Evolutionary conservation across 2,329 filamentous ascomycete species (phyloP).

Genomic region (Diaporthe sp.): DNA sequence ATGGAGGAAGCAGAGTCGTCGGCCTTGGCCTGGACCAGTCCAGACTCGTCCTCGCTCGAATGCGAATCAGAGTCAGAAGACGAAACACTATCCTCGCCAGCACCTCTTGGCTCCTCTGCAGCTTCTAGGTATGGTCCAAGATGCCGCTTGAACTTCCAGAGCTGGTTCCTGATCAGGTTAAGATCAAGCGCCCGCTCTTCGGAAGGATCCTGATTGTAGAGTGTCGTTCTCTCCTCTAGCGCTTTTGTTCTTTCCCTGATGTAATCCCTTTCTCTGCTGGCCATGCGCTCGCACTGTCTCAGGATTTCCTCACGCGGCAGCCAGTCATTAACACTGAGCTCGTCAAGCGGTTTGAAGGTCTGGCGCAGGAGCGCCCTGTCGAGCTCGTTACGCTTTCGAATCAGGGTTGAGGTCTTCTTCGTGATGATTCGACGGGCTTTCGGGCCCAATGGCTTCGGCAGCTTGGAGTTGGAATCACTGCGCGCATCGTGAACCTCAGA

Average conservation of each 20-base stretch:
- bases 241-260: conserved; percentile 34
- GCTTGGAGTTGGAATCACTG: conserved; percentile 28
- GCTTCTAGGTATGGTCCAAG: conserved; percentile 43
- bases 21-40: neutral
- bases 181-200: conserved; percentile 41
- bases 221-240: conserved; percentile 40
- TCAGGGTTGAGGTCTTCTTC: conserved; percentile 42
- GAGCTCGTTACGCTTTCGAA: conserved; percentile 44
- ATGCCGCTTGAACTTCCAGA: conserved; percentile 44
- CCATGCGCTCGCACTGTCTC: conserved; percentile 37
- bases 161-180: conserved; percentile 42
- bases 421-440: conserved; percentile 39
- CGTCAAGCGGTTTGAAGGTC: conserved; percentile 29
- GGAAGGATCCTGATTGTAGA: conserved; percentile 41
- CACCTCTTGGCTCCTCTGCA: neutral
- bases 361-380: conserved; percentile 42
- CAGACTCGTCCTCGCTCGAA: neutral
- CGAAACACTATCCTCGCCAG: neutral
- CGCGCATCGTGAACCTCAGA: neutral
- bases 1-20: neutral
- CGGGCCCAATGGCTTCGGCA: conserved; percentile 41
- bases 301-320: conserved; percentile 41
- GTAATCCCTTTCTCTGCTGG: conserved; percentile 42
- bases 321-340: conserved; percentile 38
- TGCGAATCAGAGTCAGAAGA: neutral